phyloP scores from a whole-genome alignment of 306 rosid genomes.

The Delonix regia region DNA sequence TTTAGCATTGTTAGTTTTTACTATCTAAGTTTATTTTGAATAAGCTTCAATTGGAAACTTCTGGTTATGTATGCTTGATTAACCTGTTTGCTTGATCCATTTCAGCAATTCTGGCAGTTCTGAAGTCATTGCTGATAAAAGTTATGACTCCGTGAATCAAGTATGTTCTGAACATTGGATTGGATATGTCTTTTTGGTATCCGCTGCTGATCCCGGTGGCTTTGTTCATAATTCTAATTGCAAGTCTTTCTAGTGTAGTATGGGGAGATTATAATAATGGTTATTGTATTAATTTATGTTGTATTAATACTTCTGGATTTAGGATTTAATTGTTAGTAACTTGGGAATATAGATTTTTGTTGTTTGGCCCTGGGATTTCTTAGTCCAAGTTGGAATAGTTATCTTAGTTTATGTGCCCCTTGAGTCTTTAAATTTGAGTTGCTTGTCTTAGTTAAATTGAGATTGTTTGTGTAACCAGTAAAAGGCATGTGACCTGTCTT shows the following conservation, averaged over 20 bases:
- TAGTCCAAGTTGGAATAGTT: not conserved
- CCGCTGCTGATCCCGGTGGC: slow-evolving; percentile 17
- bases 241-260: not conserved
- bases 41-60: slow-evolving; percentile 25
- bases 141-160: slow-evolving; percentile 44
- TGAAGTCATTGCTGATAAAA: slow-evolving; percentile 44
- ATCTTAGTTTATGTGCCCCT: not conserved
- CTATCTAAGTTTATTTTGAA: slow-evolving; percentile 13
- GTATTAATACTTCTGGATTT: not conserved
- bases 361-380: not conserved
- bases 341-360: not conserved
- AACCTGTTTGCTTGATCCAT: slow-evolving; percentile 39
- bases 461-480: not conserved
- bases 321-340: not conserved
- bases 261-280: not conserved
- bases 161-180: slow-evolving; percentile 51
- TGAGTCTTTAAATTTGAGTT: not conserved
- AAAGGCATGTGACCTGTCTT: not conserved
- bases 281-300: not conserved
- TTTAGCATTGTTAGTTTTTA: slow-evolving; percentile 27
- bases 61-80: slow-evolving; percentile 12
- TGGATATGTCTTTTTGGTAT: slow-evolving; percentile 9
- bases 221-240: not conserved
- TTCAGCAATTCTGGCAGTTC: slow-evolving; percentile 53
- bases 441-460: not conserved